A percentile compares a stretch with the other conserved stretches of the same genome.
Conservation (phyloP, 1,284 basidiomycete genomes). For the Abortiporus biennis region DNA sequence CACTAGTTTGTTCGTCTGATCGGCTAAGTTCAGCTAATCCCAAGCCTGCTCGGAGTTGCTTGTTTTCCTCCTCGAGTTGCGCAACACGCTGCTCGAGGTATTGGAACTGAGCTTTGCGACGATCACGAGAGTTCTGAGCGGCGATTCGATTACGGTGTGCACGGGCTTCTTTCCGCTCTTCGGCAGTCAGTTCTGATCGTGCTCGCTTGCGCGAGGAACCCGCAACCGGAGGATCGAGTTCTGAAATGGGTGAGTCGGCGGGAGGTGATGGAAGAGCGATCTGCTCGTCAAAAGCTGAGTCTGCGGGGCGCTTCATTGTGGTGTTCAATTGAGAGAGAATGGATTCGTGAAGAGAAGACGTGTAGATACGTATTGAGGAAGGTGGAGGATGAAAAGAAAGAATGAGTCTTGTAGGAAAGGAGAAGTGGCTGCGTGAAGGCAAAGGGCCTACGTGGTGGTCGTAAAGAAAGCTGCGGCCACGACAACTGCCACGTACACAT, state of each 20-base stretch:
- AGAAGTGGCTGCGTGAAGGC: slow-evolving; percentile 19
- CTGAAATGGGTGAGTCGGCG: slow-evolving; percentile 18
- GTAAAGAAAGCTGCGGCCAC: slow-evolving; percentile 20
- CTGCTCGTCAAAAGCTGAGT: slow-evolving; percentile 17
- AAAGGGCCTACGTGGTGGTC: slow-evolving; percentile 27
- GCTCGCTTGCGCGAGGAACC: slow-evolving; percentile 62
- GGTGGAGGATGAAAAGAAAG: slow-evolving; percentile 16
- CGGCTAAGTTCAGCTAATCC: slow-evolving; percentile 23
- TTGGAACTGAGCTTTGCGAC: slow-evolving; percentile 69
- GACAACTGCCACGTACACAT: slow-evolving; percentile 20
- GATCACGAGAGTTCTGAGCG: slow-evolving; percentile 78
- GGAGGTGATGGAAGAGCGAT: slow-evolving; percentile 13
- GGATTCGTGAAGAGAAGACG: slow-evolving; percentile 9
- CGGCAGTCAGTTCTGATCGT: slow-evolving; percentile 52
- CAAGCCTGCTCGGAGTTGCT: slow-evolving; percentile 34
- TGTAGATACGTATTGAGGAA: slow-evolving; percentile 21
- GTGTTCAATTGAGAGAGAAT: neutral
- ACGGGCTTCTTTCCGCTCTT: slow-evolving; percentile 76
- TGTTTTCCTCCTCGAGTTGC: slow-evolving; percentile 42
- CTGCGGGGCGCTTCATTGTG: slow-evolving; percentile 26
- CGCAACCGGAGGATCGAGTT: slow-evolving; percentile 19
- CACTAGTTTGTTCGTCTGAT: slow-evolving; percentile 19
- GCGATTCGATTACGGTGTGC: slow-evolving; percentile 81
- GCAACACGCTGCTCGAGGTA: slow-evolving; percentile 37
- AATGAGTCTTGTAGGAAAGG: slow-evolving; percentile 26